phyloP scores from a whole-genome alignment of 805 yeast genomes.

The Candida qinlingensis region DNA sequence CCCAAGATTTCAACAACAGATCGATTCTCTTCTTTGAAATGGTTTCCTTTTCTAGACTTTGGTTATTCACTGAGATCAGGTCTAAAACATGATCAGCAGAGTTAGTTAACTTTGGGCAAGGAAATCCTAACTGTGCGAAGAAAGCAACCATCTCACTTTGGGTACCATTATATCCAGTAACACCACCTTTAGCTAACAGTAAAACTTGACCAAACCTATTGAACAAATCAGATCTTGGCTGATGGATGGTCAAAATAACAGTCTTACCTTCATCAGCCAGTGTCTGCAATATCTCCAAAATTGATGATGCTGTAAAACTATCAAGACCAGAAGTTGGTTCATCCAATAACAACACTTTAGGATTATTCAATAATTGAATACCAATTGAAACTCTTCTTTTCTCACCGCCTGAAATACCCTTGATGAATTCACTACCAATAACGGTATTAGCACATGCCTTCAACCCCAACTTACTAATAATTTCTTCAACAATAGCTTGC shows the following conservation, averaged over 20 bases:
- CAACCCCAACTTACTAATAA: slow-evolving; percentile 64
- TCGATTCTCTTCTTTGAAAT: slow-evolving; percentile 16
- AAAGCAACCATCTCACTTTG: slow-evolving; percentile 43
- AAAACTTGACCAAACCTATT: slow-evolving; percentile 65
- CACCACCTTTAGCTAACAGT: slow-evolving; percentile 72
- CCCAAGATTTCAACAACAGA: slow-evolving; percentile 14
- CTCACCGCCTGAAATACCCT: slow-evolving; percentile 80
- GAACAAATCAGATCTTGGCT: slow-evolving; percentile 73
- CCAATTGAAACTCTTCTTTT: slow-evolving; percentile 82
- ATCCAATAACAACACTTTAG: slow-evolving; percentile 69
- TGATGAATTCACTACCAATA: slow-evolving; percentile 55
- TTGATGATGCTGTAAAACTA: slow-evolving; percentile 70
- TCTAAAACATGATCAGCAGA: slow-evolving; percentile 77
- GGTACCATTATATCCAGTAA: slow-evolving; percentile 63
- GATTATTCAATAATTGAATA: slow-evolving; percentile 67
- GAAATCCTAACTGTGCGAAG: slow-evolving; percentile 44
- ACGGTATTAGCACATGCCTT: slow-evolving; percentile 72
- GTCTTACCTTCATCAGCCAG: slow-evolving; percentile 64
- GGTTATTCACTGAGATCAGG: slow-evolving; percentile 43
- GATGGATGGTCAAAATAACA: slow-evolving; percentile 75
- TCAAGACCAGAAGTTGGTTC: slow-evolving; percentile 92
- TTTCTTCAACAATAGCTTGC: slow-evolving; percentile 41
- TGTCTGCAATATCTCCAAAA: slow-evolving; percentile 52
- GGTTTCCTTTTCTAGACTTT: slow-evolving; percentile 13
- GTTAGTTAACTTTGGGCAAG: slow-evolving; percentile 58